phyloP scores from a whole-genome alignment of 78 protist genomes.

The Dictyostelium purpureum region DNA sequence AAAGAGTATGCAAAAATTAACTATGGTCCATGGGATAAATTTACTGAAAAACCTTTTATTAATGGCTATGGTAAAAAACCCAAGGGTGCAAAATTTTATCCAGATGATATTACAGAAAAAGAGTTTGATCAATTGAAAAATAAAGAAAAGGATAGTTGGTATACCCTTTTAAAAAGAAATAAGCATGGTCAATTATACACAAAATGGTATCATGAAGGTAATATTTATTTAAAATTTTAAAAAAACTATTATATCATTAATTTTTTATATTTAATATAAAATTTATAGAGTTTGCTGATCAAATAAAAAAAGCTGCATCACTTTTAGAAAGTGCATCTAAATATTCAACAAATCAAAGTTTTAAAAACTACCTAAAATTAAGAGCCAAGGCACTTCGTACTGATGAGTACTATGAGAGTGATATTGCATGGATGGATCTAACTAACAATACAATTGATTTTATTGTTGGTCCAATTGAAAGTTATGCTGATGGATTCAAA shows the following conservation, averaged over 20 bases:
- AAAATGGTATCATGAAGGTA: background rate
- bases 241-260: too few relatives aligned
- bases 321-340: background rate
- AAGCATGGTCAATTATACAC: too few relatives aligned
- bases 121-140: background rate
- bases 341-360: background rate
- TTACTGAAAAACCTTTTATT: background rate
- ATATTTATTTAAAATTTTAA: background rate
- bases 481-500: background rate
- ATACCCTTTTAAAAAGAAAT: background rate
- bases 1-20: background rate
- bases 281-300: background rate
- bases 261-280: background rate
- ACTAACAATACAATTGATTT: background rate
- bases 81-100: background rate
- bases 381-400: background rate
- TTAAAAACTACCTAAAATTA: background rate
- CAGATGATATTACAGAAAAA: background rate
- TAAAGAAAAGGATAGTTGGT: background rate
- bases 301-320: background rate
- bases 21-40: constrained; percentile 14
- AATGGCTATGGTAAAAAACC: background rate
- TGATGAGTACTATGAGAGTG: background rate
- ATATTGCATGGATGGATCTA: background rate
- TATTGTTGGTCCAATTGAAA: background rate